Conservation (phyloP, 225 moss, liverwort and hornwort genomes). For the Sphagnum tenellum region DNA sequence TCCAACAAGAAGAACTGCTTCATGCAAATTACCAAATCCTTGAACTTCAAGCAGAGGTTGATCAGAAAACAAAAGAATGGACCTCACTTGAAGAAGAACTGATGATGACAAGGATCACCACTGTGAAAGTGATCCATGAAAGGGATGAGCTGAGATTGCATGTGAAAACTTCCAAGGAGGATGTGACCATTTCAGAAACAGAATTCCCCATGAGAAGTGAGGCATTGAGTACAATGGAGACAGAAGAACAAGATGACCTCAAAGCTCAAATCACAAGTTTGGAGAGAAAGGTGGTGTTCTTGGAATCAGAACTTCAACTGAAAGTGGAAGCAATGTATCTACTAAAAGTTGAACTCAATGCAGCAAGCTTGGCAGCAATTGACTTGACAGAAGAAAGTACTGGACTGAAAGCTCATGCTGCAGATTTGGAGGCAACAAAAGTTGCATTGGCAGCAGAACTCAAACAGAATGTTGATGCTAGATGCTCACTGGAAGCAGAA, state of each 20-base stretch:
- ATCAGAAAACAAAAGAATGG: not conserved
- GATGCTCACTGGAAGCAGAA: too few relatives aligned
- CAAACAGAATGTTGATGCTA: too few relatives aligned
- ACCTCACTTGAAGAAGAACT: too few relatives aligned
- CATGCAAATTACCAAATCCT: slow-evolving; percentile 11
- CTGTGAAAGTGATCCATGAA: too few relatives aligned
- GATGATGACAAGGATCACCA: too few relatives aligned
- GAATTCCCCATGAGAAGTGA: slow-evolving; percentile 15
- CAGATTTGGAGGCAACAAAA: too few relatives aligned
- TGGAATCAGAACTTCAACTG: slow-evolving; percentile 8
- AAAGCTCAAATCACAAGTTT: not conserved
- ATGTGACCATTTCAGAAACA: slow-evolving; percentile 4
- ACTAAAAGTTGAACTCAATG: slow-evolving; percentile 2
- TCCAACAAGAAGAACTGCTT: slow-evolving; percentile 17
- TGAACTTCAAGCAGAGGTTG: slow-evolving; percentile 26
- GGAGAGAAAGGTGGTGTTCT: slow-evolving; percentile 7
- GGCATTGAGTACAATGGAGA: slow-evolving; percentile 7
- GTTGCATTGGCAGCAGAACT: too few relatives aligned
- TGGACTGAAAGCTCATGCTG: too few relatives aligned
- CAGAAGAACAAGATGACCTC: slow-evolving; percentile 10
- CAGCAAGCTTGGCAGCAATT: slow-evolving; percentile 4
- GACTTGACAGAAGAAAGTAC: slow-evolving; percentile 7
- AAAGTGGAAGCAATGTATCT: slow-evolving; percentile 6
- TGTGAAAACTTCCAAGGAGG: not conserved
- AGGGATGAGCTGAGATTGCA: too few relatives aligned